Evolutionary conservation across 306 rosid species (phyloP).

Genomic region (Quercus rubra): DNA sequence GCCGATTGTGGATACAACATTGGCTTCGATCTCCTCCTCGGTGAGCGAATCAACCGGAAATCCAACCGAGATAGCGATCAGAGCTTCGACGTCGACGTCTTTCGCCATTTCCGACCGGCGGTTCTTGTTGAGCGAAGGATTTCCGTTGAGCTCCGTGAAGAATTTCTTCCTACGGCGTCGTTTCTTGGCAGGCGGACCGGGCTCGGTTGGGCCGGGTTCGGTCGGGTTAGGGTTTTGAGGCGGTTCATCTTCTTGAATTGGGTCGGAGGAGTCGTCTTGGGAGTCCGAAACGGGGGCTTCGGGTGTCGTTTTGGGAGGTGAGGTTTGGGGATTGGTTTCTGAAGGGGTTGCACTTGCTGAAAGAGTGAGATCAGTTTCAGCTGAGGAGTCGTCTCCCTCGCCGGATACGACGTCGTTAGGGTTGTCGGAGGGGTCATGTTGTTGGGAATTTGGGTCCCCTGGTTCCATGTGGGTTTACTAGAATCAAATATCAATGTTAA

Average conservation of each 20-base stretch:
- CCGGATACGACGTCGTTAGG: conserved; percentile 35
- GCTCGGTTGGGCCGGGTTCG: conserved; percentile 25
- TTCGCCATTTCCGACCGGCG: conserved; percentile 64
- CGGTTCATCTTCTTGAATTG: conserved; percentile 32
- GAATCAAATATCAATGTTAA: background rate
- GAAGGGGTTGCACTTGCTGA: conserved; percentile 31
- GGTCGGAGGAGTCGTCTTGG: conserved; percentile 60
- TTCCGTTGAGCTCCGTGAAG: conserved; percentile 63
- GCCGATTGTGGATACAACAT: conserved; percentile 71
- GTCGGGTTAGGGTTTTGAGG: conserved; percentile 9
- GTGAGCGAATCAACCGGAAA: conserved; percentile 87
- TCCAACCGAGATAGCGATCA: conserved; percentile 75
- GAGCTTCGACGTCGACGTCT: conserved; percentile 74
- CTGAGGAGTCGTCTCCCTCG: conserved; percentile 20
- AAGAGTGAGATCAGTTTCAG: conserved; percentile 39
- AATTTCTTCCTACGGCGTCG: conserved; percentile 92
- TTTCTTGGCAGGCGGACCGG: conserved; percentile 44
- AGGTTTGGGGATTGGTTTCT: conserved; percentile 26
- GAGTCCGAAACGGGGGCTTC: conserved; percentile 47
- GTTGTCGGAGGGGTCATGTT: conserved; percentile 22
- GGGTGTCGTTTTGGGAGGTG: conserved; percentile 37
- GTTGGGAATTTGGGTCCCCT: conserved; percentile 6
- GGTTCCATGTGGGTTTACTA: conserved; percentile 15
- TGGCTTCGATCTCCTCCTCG: conserved; percentile 85
- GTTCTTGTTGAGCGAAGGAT: conserved; percentile 46